phyloP scores from a whole-genome alignment of 495 filamentous ascomycete genomes.

The Penicillium steckii region DNA sequence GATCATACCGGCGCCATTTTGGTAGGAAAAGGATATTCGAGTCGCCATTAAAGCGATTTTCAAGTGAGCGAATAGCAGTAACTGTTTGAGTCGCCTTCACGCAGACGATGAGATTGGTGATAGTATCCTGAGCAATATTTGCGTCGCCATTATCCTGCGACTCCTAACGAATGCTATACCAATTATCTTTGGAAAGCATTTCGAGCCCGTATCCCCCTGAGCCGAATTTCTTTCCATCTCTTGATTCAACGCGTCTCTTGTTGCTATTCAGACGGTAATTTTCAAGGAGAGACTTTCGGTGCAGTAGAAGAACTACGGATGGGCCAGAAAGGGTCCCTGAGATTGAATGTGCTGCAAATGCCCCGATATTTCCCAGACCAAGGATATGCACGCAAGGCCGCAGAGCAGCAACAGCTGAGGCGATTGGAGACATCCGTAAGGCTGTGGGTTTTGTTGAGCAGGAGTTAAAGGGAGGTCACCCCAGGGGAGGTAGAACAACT shows the following conservation, averaged over 20 bases:
- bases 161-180: background rate
- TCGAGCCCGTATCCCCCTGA: background rate
- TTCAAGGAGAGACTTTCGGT: conserved; percentile 19
- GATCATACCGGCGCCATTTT: conserved; percentile 70
- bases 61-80: conserved; percentile 50
- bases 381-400: conserved; percentile 41
- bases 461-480: too few species aligned
- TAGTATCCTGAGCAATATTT: background rate
- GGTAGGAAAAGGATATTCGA: conserved; percentile 71
- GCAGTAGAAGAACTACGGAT: conserved; percentile 46
- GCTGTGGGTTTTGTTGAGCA: too few species aligned
- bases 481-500: too few species aligned
- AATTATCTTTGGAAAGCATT: background rate
- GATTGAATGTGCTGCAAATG: conserved; percentile 49
- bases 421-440: background rate
- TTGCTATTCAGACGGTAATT: conserved; percentile 1
- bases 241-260: background rate
- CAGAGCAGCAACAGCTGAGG: background rate
- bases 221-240: background rate
- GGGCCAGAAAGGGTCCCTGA: conserved; percentile 42
- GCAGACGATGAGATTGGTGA: conserved; percentile 62
- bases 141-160: background rate
- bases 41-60: conserved; percentile 52
- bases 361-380: conserved; percentile 48
- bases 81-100: conserved; percentile 53